A percentile compares a stretch with the other conserved stretches of the same genome.
These are phyloP conservation scores for Pleurotus tuber-regium DNA, from an alignment of 768 basidiomycete genomes.

Conservation along the genomic window DNA sequence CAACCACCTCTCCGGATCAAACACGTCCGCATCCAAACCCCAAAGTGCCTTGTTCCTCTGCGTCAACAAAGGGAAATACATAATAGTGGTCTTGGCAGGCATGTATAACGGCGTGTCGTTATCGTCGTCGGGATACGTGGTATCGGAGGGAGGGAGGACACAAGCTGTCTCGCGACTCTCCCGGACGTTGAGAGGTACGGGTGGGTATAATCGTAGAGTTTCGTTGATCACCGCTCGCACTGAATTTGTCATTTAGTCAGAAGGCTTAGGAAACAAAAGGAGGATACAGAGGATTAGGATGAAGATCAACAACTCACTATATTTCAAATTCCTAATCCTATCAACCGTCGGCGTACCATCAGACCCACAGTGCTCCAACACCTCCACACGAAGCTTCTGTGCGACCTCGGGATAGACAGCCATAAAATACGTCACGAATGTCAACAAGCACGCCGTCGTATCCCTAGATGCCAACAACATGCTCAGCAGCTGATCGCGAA, in stretches of 20 bases:
- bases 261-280: constrained; percentile 1
- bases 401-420: constrained; percentile 60
- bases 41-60: constrained; percentile 69
- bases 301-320: constrained; percentile 43
- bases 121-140: constrained; percentile 37
- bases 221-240: constrained; percentile 82
- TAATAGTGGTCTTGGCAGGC: constrained; percentile 54
- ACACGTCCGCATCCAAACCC: constrained; percentile 76
- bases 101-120: constrained; percentile 48
- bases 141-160: constrained; percentile 50
- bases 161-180: constrained; percentile 50
- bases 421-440: constrained; percentile 69
- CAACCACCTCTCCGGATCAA: constrained; percentile 79
- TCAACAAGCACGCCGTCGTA: constrained; percentile 71
- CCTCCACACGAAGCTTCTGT: constrained; percentile 54
- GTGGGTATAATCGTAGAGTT: constrained; percentile 73
- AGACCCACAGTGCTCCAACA: constrained; percentile 52
- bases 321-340: constrained; percentile 57
- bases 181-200: constrained; percentile 71
- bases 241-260: no score
- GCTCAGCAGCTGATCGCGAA: constrained; percentile 77
- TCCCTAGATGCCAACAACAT: constrained; percentile 77
- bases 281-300: neutral
- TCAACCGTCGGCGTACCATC: constrained; percentile 51
- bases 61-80: constrained; percentile 59